Conservation (phyloP, 2,329 filamentous ascomycete species). For the Penicillium sp. region DNA sequence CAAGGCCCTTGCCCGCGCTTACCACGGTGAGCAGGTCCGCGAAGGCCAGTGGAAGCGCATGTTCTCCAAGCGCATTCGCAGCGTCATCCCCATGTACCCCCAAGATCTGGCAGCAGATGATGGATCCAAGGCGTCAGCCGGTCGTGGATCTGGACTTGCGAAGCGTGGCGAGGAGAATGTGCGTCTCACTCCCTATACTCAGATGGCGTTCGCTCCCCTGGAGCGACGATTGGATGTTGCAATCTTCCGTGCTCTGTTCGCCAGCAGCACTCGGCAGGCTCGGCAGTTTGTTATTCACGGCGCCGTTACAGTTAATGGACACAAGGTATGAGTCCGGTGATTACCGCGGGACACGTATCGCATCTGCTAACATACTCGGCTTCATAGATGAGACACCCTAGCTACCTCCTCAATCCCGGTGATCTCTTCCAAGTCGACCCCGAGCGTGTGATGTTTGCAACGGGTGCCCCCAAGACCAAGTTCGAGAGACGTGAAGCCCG, state of each 20-base stretch:
- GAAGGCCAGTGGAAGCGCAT: slow-evolving; percentile 93
- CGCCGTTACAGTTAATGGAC: slow-evolving; percentile 90
- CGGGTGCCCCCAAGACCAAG: slow-evolving; percentile 64
- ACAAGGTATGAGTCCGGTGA: slow-evolving; percentile 61
- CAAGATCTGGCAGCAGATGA: slow-evolving; percentile 73
- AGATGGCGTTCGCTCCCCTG: slow-evolving; percentile 89
- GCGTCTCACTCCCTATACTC: slow-evolving; percentile 74
- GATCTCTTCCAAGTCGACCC: slow-evolving; percentile 97
- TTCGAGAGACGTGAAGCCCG: slow-evolving; percentile 39
- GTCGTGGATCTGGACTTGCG: slow-evolving; percentile 70
- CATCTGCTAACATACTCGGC: not conserved
- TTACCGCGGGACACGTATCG: not conserved
- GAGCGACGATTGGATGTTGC: slow-evolving; percentile 92
- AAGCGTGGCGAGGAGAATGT: slow-evolving; percentile 17
- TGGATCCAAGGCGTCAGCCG: slow-evolving; percentile 76
- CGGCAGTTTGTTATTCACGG: slow-evolving; percentile 93
- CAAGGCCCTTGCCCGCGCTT: slow-evolving; percentile 76
- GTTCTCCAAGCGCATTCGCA: slow-evolving; percentile 75
- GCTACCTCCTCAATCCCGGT: slow-evolving; percentile 91
- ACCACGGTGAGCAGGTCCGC: slow-evolving; percentile 91
- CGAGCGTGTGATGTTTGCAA: slow-evolving; percentile 82
- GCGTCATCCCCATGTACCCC: slow-evolving; percentile 81
- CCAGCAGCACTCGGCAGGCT: slow-evolving; percentile 86
- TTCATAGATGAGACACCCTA: slow-evolving; percentile 77
- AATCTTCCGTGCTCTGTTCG: slow-evolving; percentile 88